These are phyloP conservation scores for Carpinus fangiana DNA, from an alignment of 306 rosid genomes.

Conservation along the genomic window DNA sequence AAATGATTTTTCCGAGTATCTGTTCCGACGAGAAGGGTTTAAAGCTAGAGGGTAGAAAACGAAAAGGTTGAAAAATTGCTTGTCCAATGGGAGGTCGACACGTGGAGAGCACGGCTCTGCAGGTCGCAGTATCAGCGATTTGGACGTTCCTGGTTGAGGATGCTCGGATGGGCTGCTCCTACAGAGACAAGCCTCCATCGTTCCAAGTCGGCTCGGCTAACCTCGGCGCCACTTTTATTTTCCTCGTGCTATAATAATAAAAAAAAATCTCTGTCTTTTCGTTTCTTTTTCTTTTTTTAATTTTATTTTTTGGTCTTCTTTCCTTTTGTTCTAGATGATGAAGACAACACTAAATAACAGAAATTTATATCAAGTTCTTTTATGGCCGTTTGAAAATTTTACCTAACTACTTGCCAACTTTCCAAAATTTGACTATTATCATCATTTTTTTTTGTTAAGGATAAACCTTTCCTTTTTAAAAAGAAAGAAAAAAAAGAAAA, in stretches of 20 bases:
- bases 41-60: neutral
- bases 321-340: neutral
- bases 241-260: conserved; percentile 13
- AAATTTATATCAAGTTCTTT: neutral
- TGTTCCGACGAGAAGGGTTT: conserved; percentile 49
- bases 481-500: too few species aligned
- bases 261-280: neutral
- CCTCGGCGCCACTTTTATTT: conserved; percentile 12
- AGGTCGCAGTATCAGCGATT: conserved; percentile 33
- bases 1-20: conserved; percentile 38
- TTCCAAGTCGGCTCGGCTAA: conserved; percentile 10
- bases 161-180: conserved; percentile 21
- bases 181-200: conserved; percentile 11
- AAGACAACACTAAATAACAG: too few species aligned
- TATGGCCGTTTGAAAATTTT: too few species aligned
- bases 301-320: neutral
- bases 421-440: too few species aligned
- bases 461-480: too few species aligned
- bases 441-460: too few species aligned
- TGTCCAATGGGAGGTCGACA: conserved; percentile 13
- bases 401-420: too few species aligned
- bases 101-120: conserved; percentile 39
- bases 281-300: too few species aligned
- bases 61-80: neutral
- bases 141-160: conserved; percentile 51